Base-by-base conservation (phyloP, 805 yeast genomes). In the Tetrapisispora phaffii region DNA sequence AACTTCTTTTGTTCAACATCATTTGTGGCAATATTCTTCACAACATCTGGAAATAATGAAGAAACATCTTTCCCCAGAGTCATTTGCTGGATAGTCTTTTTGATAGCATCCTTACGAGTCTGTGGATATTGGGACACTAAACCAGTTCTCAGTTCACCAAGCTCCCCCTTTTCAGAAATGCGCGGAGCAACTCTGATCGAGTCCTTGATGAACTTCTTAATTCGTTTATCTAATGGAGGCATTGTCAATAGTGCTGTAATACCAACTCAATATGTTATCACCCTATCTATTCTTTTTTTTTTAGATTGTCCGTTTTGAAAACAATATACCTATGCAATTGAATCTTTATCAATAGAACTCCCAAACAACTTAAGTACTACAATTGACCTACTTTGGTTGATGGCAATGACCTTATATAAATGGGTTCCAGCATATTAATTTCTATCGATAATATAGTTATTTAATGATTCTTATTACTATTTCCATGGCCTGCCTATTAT, bases 1-100 rank as follows among this genome's bases (percentile, higher is more conserved):
- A 93, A 75, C 65, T 93, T 93, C 75, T 93, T 93, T 69, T 93
- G 97, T 56, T 93, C 96, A 49, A 93, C 70, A 65, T 93, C 99
- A 58, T 85, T 90, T 1, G 98, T 93, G 44, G 98, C 97, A 54
- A 93, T 84, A 67, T 93, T 93, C 68, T 93, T 94, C 63, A 93
- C 71, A 23, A 93, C 94, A 64, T 93, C 97, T 1, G 99, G 98
- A 56, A 93, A 93, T 45, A 93, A 71, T 1, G 94, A 79, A 17
- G 95, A 85, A 21, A 93, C 97, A 63, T 93, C 98, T 60, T 93
- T 93, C 10, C 97, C 97, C 26, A 88, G 77, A 0, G 98, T 93
- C 99, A 93, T 93, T 48, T 96, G 97, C 47, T 93, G 94, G 59
- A 93, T 93, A 19, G 94, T 96, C 48, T 96, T 76, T 67, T 90